Percentiles rank a stretch among this genome's conserved stretches.
Evolutionary conservation across 768 basidiomycete species (phyloP).

Genomic region (Leucogyrophana mollusca): DNA sequence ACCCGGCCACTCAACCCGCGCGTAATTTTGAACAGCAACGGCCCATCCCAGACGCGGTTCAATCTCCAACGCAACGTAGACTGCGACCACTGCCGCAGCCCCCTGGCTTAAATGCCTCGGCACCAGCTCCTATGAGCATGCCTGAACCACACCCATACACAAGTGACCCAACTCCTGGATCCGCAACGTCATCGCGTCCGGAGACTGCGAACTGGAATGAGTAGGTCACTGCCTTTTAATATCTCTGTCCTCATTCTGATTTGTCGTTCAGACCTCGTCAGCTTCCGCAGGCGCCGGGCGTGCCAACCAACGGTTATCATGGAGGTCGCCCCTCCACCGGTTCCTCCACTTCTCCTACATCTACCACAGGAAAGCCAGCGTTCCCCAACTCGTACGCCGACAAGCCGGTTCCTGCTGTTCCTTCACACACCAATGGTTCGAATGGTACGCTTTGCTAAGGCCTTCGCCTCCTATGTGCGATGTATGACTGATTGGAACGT

Average conservation of each 20-base stretch:
- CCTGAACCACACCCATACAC: constrained; percentile 12
- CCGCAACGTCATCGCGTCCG: constrained; percentile 19
- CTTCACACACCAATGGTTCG: constrained; percentile 12
- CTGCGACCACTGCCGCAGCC: constrained; percentile 26
- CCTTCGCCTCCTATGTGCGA: too few species aligned
- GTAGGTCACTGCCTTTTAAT: constrained; percentile 12
- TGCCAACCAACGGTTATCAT: constrained; percentile 12
- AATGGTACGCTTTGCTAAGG: background rate
- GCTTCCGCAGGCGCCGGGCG: constrained; percentile 22
- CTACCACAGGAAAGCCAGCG: constrained; percentile 13
- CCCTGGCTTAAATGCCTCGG: constrained; percentile 13
- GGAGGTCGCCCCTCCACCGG: constrained; percentile 18
- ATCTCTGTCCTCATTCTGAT: background rate
- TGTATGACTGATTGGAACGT: constrained; percentile 3
- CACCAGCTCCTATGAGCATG: constrained; percentile 9
- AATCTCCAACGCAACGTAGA: constrained; percentile 29
- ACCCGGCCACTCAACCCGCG: constrained; percentile 12
- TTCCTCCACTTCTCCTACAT: constrained; percentile 17
- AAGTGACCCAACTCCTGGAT: constrained; percentile 11
- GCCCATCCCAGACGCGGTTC: constrained; percentile 17
- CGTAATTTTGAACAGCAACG: constrained; percentile 15
- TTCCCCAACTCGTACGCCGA: constrained; percentile 14
- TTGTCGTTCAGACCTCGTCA: constrained; percentile 24
- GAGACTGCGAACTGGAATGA: constrained; percentile 22
- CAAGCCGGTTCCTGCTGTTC: constrained; percentile 31